phyloP scores from a whole-genome alignment of 306 rosid genomes.

The Vicia villosa region DNA sequence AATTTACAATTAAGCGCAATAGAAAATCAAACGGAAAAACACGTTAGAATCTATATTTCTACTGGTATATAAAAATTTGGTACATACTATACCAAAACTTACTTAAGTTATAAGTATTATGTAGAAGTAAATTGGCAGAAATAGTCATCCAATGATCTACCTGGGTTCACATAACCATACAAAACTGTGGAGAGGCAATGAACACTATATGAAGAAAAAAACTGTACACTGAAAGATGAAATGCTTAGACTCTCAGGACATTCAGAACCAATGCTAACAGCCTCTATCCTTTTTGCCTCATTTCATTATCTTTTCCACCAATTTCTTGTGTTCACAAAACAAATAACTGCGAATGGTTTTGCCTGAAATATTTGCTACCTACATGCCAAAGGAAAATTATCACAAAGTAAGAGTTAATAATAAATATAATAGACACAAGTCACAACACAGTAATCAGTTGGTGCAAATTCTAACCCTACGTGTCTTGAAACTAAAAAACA shows the following conservation, averaged over 20 bases:
- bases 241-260: conserved; percentile 77
- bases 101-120: too few relatives aligned
- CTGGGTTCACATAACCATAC: too few relatives aligned
- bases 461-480: conserved; percentile 76
- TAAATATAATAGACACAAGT: neutral
- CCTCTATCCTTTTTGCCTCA: conserved; percentile 62
- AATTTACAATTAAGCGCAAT: too few relatives aligned
- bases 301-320: conserved; percentile 63
- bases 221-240: neutral
- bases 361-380: conserved; percentile 91
- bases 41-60: too few relatives aligned
- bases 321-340: conserved; percentile 62
- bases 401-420: conserved; percentile 13
- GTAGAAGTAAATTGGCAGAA: too few relatives aligned
- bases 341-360: conserved; percentile 88
- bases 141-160: too few relatives aligned
- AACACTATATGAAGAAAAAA: too few relatives aligned
- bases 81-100: too few relatives aligned
- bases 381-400: conserved; percentile 30
- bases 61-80: too few relatives aligned
- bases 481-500: conserved; percentile 52
- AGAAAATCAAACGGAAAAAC: too few relatives aligned
- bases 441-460: neutral
- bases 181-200: too few relatives aligned
- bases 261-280: conserved; percentile 77